These are phyloP conservation scores for Dendryphion nanum DNA, from an alignment of 2,329 filamentous ascomycete genomes.

Conservation along the genomic window DNA sequence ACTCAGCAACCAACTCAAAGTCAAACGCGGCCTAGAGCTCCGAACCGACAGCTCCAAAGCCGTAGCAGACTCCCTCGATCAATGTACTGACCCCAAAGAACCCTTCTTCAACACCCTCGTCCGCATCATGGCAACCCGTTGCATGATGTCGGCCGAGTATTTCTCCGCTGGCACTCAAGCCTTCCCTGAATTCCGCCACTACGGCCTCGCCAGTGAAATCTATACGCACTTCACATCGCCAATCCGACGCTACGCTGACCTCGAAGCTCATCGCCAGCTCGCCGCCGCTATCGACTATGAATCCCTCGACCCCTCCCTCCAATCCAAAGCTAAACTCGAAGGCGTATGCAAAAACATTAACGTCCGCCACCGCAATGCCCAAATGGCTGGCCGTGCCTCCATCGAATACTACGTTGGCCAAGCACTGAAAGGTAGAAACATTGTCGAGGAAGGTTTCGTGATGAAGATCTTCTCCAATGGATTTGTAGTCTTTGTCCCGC, in stretches of 20 bases:
- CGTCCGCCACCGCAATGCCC: conserved; percentile 91
- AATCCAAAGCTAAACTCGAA: conserved; percentile 81
- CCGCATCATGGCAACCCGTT: conserved; percentile 94
- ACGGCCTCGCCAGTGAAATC: conserved; percentile 92
- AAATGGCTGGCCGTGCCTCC: conserved; percentile 88
- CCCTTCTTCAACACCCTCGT: conserved; percentile 99
- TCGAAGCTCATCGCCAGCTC: conserved; percentile 90
- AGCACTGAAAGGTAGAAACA: conserved; percentile 73
- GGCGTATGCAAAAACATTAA: conserved; percentile 99
- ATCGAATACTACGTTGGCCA: conserved; percentile 99
- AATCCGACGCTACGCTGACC: conserved; percentile 95
- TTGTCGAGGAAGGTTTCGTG: conserved; percentile 88
- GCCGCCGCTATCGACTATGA: conserved; percentile 95
- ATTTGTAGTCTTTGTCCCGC: conserved; percentile 91
- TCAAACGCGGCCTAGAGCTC: conserved; percentile 78
- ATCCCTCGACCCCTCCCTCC: conserved; percentile 74
- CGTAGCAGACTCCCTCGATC: conserved; percentile 89
- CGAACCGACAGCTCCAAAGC: conserved; percentile 84
- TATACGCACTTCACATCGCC: conserved; percentile 99
- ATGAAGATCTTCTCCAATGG: conserved; percentile 98
- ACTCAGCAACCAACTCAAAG: conserved; percentile 83
- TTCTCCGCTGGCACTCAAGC: conserved; percentile 93
- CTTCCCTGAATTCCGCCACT: conserved; percentile 93
- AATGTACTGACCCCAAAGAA: conserved; percentile 73
- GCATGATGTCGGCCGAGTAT: conserved; percentile 99